Conservation (phyloP, 192 early-diverging fungal species). For the Mortierella antarctica region DNA sequence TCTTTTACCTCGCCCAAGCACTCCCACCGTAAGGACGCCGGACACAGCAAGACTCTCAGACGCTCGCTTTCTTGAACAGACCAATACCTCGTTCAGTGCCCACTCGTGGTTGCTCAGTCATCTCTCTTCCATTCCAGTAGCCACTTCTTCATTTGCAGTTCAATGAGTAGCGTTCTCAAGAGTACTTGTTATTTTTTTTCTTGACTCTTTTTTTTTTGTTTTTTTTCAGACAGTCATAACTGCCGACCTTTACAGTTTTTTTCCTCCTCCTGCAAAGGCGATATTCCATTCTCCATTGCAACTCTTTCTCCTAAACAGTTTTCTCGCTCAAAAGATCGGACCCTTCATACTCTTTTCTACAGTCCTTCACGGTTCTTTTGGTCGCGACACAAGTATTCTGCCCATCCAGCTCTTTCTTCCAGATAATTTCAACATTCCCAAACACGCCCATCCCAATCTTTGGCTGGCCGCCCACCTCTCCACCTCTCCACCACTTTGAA, state of each 20-base stretch:
- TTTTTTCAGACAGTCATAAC: neutral
- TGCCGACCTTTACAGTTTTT: neutral
- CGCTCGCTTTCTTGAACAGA: neutral
- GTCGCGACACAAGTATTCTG: neutral
- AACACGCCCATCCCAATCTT: neutral
- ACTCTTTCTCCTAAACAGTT: neutral
- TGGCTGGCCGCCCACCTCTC: neutral
- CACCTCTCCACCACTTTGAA: constrained; percentile 1
- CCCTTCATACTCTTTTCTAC: too few relatives aligned
- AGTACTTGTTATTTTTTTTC: constrained; percentile 1
- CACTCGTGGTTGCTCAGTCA: neutral
- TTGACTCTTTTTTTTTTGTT: neutral
- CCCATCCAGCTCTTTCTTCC: neutral
- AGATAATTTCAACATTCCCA: neutral
- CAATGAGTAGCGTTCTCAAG: neutral
- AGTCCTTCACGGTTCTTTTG: neutral
- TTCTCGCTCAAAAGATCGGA: neutral
- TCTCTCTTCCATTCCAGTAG: neutral
- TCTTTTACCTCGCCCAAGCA: neutral
- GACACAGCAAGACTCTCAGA: neutral
- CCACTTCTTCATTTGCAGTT: neutral
- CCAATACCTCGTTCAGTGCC: neutral
- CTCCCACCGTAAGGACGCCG: neutral
- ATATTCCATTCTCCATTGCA: constrained; percentile 1
- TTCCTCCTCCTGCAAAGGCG: neutral